These are phyloP conservation scores for Alternaria infectoria DNA, from an alignment of 2,329 filamentous ascomycete species.

Conservation along the genomic window DNA sequence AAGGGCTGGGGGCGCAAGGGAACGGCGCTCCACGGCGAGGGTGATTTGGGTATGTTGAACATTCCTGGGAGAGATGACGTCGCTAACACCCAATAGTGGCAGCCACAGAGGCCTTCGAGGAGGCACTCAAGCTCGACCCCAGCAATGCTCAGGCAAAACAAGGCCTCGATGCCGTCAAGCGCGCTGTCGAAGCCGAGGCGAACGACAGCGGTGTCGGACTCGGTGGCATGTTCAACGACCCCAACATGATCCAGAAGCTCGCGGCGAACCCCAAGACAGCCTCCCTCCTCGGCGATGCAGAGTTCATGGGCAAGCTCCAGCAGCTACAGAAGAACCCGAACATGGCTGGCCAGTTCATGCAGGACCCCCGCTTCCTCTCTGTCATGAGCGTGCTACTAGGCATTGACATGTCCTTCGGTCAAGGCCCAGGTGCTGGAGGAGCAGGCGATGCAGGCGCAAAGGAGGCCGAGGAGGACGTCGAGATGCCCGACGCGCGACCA, in stretches of 20 bases:
- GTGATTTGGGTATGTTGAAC: slow-evolving; percentile 69
- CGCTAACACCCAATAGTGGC: slow-evolving; percentile 59
- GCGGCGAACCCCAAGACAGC: slow-evolving; percentile 94
- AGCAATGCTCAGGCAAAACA: slow-evolving; percentile 92
- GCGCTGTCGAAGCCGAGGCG: slow-evolving; percentile 82
- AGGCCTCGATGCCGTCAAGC: slow-evolving; percentile 82
- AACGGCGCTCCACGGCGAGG: slow-evolving; percentile 84
- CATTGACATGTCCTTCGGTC: slow-evolving; percentile 82
- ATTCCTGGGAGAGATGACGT: neutral
- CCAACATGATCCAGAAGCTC: slow-evolving; percentile 86
- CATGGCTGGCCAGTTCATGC: slow-evolving; percentile 78
- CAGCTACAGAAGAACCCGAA: slow-evolving; percentile 80
- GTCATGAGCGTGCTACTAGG: slow-evolving; percentile 94
- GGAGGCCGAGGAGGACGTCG: slow-evolving; percentile 73
- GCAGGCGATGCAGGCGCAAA: slow-evolving; percentile 45
- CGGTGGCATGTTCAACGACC: slow-evolving; percentile 94
- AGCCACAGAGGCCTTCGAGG: slow-evolving; percentile 88
- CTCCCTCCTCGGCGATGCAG: slow-evolving; percentile 75
- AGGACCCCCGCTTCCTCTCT: slow-evolving; percentile 89
- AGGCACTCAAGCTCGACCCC: slow-evolving; percentile 91
- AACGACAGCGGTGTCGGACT: slow-evolving; percentile 73
- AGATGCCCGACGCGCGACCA: slow-evolving; percentile 75
- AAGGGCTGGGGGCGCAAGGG: slow-evolving; percentile 97
- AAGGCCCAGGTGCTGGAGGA: slow-evolving; percentile 55
- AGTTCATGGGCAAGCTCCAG: slow-evolving; percentile 91